Evolutionary conservation across 129 eudicot species (phyloP).

Genomic region (Saussurea involucrata): DNA sequence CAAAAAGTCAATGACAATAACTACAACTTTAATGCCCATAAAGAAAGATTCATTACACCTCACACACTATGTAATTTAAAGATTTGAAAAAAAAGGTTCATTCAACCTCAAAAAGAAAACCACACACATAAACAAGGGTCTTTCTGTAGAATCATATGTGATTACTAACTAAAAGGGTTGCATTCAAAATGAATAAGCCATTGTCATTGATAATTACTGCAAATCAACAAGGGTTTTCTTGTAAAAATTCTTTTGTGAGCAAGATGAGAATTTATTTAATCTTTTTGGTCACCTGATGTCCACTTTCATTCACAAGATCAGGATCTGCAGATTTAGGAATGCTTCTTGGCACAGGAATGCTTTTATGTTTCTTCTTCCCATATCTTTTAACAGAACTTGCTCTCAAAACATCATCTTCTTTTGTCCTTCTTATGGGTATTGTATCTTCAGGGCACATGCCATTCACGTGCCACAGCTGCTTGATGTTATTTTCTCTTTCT

Average conservation of each 20-base stretch:
- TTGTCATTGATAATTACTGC: conserved; percentile 3
- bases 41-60: not conserved
- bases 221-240: conserved; percentile 11
- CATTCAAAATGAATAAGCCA: not conserved
- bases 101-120: not conserved
- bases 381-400: conserved; percentile 83
- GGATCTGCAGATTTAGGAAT: conserved; percentile 71
- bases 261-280: not conserved
- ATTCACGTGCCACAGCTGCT: conserved; percentile 79
- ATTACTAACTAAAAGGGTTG: not conserved
- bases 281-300: conserved; percentile 72
- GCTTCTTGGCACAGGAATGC: conserved; percentile 54
- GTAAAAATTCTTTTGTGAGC: not conserved
- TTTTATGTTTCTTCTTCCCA: conserved; percentile 66
- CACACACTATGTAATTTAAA: not conserved
- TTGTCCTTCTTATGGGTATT: conserved; percentile 79
- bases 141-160: not conserved
- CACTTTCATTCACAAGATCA: conserved; percentile 83
- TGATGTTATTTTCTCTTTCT: conserved; percentile 36
- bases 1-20: not conserved
- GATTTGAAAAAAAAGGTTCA: not conserved
- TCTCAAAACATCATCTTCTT: conserved; percentile 79
- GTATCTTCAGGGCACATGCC: conserved; percentile 73
- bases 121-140: not conserved
- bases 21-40: not conserved